These are phyloP conservation scores for Debaryomyces prosopidis DNA, from an alignment of 805 yeast species.

Conservation along the genomic window DNA sequence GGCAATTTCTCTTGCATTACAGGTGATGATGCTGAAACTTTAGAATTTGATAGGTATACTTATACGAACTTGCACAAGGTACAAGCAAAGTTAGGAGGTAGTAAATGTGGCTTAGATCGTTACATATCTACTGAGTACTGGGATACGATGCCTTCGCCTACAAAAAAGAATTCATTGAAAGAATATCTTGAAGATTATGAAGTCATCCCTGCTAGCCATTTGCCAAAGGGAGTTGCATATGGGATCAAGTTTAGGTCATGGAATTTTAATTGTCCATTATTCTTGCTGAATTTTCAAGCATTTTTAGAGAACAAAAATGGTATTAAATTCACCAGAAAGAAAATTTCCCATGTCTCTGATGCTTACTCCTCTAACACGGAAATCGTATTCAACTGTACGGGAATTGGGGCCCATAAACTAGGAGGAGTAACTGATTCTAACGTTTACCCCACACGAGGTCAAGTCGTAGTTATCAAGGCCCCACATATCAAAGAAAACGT, in stretches of 20 bases:
- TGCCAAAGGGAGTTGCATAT: constrained; percentile 53
- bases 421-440: constrained; percentile 65
- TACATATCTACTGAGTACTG: constrained; percentile 60
- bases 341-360: constrained; percentile 54
- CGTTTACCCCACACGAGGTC: constrained; percentile 78
- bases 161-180: constrained; percentile 48
- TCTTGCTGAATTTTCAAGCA: constrained; percentile 47
- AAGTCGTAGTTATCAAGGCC: constrained; percentile 70
- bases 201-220: constrained; percentile 32
- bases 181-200: constrained; percentile 51
- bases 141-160: constrained; percentile 48
- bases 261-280: constrained; percentile 73
- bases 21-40: constrained; percentile 46
- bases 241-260: constrained; percentile 62
- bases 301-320: constrained; percentile 46
- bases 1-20: constrained; percentile 48
- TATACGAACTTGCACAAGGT: constrained; percentile 48
- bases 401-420: constrained; percentile 63
- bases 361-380: constrained; percentile 45
- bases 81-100: constrained; percentile 50
- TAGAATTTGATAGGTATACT: constrained; percentile 57
- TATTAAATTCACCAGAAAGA: constrained; percentile 49
- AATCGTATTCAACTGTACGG: constrained; percentile 73
- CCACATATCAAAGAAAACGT: constrained; percentile 64
- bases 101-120: constrained; percentile 53